Evolutionary conservation across 257 asterid species (phyloP), one percentile per base, ranked within the genome.

Genomic region (Ballota nigra): DNA sequence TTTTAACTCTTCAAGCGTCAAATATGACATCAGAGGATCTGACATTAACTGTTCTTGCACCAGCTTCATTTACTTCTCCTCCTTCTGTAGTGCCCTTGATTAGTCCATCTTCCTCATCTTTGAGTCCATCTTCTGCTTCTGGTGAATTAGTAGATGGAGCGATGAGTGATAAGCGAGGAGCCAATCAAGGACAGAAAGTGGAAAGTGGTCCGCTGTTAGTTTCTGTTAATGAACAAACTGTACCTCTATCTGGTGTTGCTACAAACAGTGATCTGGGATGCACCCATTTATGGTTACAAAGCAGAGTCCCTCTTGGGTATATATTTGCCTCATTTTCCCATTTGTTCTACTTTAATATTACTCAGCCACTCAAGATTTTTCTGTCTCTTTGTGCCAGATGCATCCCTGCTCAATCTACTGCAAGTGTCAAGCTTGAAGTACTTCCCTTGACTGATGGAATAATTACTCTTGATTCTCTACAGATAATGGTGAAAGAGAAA

Each of bases 291-390:
- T 95, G 99, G 99, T 83, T 95, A 79, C 98, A 95, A 85, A 95
- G 99, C 73, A 84, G 96, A 85, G 98, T 92, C 70, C 99, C 98
- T 4, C 82, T 95, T 16, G 99, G 99, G 99, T 95, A 90, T 79
- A 64, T 40, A 38, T 52, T 71, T 76, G 66, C 66, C 73, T 73
- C 10, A 12, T 22, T 29, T 45, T 57, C 16, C 51, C 47, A 3
- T 47, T 71, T 47, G 28, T 66, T 70, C 11, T 9, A 7, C 34
- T 79, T 51, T 33, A 38, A 19, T 49, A 61, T 59, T 40, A 26
- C 41, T 55, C 26, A 41, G 33, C 47, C 34, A 20, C 76, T 77
- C 40, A 80, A 66, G 38, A 41, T 53, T 53, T 72, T 61, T 45
- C 43, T 64, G 36, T 72, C 57, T 77, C 67, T 66, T 76, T 67